Percentiles rank a stretch among this genome's conserved stretches.
Evolutionary conservation across 192 early-diverging fungal species (phyloP).

Genomic region (Allomyces macrogynus): DNA sequence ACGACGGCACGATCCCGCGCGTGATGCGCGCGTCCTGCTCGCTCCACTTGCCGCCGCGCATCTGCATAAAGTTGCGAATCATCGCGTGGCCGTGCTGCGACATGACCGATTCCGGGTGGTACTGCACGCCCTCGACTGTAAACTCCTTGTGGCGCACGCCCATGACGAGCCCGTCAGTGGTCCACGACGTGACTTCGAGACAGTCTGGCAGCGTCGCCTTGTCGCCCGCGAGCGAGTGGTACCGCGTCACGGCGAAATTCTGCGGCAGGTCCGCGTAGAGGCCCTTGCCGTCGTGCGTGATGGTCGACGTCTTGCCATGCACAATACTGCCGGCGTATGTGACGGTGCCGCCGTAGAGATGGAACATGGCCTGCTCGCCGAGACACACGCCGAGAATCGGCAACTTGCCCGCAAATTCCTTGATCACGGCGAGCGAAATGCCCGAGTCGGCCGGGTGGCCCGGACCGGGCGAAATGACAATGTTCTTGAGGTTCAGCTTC

Average conservation of each 20-base stretch:
- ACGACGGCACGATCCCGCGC: constrained; percentile 6
- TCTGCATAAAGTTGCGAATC: constrained; percentile 74
- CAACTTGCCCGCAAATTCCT: constrained; percentile 75
- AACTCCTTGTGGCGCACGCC: constrained; percentile 76
- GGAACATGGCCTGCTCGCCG: constrained; percentile 95
- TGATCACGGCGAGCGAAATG: constrained; percentile 70
- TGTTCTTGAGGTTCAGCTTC: constrained; percentile 67
- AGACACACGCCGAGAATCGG: constrained; percentile 95
- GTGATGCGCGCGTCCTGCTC: constrained; percentile 26
- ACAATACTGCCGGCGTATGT: constrained; percentile 86
- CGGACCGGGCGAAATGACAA: constrained; percentile 93
- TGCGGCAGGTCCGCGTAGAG: constrained; percentile 68
- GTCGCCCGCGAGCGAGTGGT: constrained; percentile 88
- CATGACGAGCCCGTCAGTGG: constrained; percentile 72
- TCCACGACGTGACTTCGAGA: constrained; percentile 73
- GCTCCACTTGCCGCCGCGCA: constrained; percentile 73
- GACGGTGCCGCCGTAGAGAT: constrained; percentile 83
- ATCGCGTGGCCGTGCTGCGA: constrained; percentile 75
- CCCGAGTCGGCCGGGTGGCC: constrained; percentile 85
- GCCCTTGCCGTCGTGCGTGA: constrained; percentile 79
- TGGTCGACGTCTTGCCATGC: constrained; percentile 85
- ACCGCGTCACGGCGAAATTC: constrained; percentile 72
- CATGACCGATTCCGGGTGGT: constrained; percentile 93
- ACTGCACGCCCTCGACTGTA: constrained; percentile 91
- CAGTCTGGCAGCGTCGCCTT: constrained; percentile 55